phyloP scores from a whole-genome alignment of 768 basidiomycete genomes.

The Tylopilus cervinicoccineus region DNA sequence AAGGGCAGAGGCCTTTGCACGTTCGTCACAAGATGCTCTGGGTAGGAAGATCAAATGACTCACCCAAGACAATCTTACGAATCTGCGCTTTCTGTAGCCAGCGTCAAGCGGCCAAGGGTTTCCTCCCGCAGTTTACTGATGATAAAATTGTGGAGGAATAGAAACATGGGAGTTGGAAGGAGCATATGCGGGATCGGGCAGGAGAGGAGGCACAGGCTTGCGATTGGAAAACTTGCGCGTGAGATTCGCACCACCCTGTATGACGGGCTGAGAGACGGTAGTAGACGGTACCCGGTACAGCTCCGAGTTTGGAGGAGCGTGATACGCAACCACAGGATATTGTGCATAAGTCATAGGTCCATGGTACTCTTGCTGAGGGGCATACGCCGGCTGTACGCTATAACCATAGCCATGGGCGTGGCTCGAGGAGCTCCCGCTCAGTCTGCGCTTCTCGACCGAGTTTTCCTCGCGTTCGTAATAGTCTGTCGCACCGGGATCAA shows the following conservation, averaged over 20 bases:
- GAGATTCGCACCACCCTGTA: conserved; percentile 29
- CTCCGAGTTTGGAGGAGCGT: neutral
- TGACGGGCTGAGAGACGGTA: conserved; percentile 7
- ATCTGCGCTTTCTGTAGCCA: neutral
- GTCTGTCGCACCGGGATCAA: conserved; percentile 39
- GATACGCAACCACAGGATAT: conserved; percentile 11
- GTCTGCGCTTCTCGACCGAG: conserved; percentile 17
- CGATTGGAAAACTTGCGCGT: conserved; percentile 33
- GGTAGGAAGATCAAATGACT: neutral
- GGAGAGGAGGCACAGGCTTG: conserved; percentile 31
- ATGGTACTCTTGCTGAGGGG: conserved; percentile 18
- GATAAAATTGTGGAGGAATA: conserved; percentile 20
- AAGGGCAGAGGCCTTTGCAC: neutral
- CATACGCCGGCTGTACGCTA: conserved; percentile 18
- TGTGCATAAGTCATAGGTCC: conserved; percentile 21
- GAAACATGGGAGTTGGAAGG: conserved; percentile 21
- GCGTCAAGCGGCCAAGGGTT: neutral
- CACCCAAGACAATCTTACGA: conserved; percentile 5
- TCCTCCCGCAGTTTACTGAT: neutral
- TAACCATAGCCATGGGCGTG: conserved; percentile 20
- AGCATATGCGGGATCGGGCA: conserved; percentile 19
- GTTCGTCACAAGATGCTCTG: neutral
- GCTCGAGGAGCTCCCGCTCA: conserved; percentile 25
- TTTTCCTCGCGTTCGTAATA: conserved; percentile 24
- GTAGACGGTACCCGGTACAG: conserved; percentile 14